phyloP scores from a whole-genome alignment of 495 filamentous ascomycete genomes.

The Aspergillus taichungensis region DNA sequence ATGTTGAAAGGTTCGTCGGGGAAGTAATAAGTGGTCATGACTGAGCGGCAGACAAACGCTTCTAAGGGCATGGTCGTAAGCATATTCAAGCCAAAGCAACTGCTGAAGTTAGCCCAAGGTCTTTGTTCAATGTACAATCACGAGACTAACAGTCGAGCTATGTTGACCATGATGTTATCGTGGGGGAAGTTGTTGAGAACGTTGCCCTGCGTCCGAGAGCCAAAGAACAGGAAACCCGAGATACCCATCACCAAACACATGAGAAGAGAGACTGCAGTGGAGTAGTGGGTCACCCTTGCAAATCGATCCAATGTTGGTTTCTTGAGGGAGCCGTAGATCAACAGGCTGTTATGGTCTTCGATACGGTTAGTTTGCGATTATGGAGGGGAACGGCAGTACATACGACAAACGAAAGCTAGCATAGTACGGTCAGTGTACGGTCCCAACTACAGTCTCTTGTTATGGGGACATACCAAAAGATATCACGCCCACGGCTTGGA shows the following conservation, averaged over 20 bases:
- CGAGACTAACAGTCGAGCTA: constrained; percentile 65
- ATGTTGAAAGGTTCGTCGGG: constrained; percentile 70
- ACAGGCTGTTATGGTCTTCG: constrained; percentile 83
- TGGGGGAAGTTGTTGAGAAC: constrained; percentile 95
- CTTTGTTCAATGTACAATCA: neutral
- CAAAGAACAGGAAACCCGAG: constrained; percentile 85
- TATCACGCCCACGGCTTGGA: constrained; percentile 94
- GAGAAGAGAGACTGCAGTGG: constrained; percentile 76
- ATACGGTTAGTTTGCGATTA: constrained; percentile 7
- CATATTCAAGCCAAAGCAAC: constrained; percentile 95
- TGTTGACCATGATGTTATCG: constrained; percentile 84
- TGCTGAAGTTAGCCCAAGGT: constrained; percentile 14
- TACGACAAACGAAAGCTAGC: constrained; percentile 79
- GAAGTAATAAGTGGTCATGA: constrained; percentile 92
- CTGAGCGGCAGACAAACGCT: constrained; percentile 93
- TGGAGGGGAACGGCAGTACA: constrained; percentile 13
- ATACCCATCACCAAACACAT: constrained; percentile 86
- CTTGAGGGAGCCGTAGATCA: constrained; percentile 94
- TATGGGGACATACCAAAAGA: constrained; percentile 65
- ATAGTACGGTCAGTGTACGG: constrained; percentile 19
- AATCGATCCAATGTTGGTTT: constrained; percentile 94
- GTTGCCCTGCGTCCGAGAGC: constrained; percentile 84
- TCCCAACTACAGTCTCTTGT: neutral
- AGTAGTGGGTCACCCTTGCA: constrained; percentile 82
- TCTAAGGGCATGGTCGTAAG: constrained; percentile 92